phyloP scores from a whole-genome alignment of 495 filamentous ascomycete species.

The Penicillium samsonianum region DNA sequence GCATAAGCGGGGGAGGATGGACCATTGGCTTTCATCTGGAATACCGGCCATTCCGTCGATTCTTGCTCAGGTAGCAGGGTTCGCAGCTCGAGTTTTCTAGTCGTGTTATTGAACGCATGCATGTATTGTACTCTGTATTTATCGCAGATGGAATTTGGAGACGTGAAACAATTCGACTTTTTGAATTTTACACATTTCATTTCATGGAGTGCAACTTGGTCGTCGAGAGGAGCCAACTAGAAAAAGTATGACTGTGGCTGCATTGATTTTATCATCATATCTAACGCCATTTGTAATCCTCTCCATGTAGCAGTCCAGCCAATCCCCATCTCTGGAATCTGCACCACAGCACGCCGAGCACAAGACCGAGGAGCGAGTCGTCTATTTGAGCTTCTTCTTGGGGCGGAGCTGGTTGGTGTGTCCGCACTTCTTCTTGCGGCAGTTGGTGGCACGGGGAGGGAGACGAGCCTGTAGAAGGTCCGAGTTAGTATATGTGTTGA shows the following conservation, averaged over 20 bases:
- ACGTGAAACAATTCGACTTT: conserved; percentile 28
- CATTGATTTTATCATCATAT: conserved; percentile 48
- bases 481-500: conserved; percentile 22
- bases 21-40: conserved; percentile 1
- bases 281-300: conserved; percentile 50
- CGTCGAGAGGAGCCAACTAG: conserved; percentile 45
- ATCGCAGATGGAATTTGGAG: conserved; percentile 6
- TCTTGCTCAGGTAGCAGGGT: conserved; percentile 31
- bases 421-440: conserved; percentile 99
- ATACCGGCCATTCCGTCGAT: conserved; percentile 12
- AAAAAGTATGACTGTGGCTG: conserved; percentile 47
- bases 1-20: conserved; percentile 13
- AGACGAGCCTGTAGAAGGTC: conserved; percentile 71
- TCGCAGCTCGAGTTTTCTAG: conserved; percentile 13
- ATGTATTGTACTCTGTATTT: conserved; percentile 28
- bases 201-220: conserved; percentile 45
- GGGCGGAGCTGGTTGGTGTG: conserved; percentile 99
- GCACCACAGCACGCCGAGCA: conserved; percentile 48
- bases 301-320: conserved; percentile 45
- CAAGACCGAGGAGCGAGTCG: conserved; percentile 45
- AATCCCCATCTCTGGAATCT: conserved; percentile 36
- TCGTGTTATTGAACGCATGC: conserved; percentile 13
- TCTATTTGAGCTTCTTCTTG: conserved; percentile 99
- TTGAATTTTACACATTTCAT: conserved; percentile 45
- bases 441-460: conserved; percentile 97